A percentile compares a stretch with the other conserved stretches of the same genome.
Evolutionary conservation across 192 early-diverging fungal genomes (phyloP).

Genomic region (Glomus cerebriforme): DNA sequence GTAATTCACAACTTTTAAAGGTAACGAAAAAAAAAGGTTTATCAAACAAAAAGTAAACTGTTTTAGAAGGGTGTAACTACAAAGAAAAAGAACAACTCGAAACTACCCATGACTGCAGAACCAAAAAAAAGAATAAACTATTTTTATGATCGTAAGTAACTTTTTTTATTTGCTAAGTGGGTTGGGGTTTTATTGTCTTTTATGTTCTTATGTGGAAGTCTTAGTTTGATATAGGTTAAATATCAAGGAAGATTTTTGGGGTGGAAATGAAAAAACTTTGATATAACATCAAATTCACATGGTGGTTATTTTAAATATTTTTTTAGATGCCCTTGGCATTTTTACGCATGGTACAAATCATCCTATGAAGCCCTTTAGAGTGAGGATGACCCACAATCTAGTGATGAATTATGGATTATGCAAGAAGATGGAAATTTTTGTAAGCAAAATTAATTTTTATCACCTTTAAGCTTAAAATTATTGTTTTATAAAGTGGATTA

Average conservation of each 20-base stretch:
- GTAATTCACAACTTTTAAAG: not conserved
- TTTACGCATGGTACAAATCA: constrained; percentile 86
- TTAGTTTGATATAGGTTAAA: not conserved
- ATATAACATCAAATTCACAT: not conserved
- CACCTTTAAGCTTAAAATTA: not conserved
- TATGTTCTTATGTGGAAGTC: not conserved
- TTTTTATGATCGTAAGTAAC: constrained; percentile 58
- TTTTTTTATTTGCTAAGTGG: not conserved
- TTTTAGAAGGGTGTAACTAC: not conserved
- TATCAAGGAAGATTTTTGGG: constrained; percentile 29
- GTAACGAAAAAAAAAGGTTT: not conserved
- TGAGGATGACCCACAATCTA: constrained; percentile 92
- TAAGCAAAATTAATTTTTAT: constrained; percentile 35
- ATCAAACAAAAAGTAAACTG: not conserved
- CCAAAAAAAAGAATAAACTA: constrained; percentile 60
- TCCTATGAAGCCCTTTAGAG: constrained; percentile 97
- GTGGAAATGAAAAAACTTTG: not conserved
- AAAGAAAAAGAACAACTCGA: not conserved
- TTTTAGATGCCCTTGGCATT: constrained; percentile 52
- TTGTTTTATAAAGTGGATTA: not conserved
- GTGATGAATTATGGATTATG: constrained; percentile 91
- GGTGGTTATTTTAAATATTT: constrained; percentile 7
- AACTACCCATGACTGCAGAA: constrained; percentile 47
- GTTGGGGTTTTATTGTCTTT: not conserved
- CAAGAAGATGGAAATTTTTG: constrained; percentile 84